A percentile compares a stretch with the other conserved stretches of the same genome.
phyloP scores from a whole-genome alignment of 371 early-diverging fungal species.

The Rhizomucor pusillus region DNA sequence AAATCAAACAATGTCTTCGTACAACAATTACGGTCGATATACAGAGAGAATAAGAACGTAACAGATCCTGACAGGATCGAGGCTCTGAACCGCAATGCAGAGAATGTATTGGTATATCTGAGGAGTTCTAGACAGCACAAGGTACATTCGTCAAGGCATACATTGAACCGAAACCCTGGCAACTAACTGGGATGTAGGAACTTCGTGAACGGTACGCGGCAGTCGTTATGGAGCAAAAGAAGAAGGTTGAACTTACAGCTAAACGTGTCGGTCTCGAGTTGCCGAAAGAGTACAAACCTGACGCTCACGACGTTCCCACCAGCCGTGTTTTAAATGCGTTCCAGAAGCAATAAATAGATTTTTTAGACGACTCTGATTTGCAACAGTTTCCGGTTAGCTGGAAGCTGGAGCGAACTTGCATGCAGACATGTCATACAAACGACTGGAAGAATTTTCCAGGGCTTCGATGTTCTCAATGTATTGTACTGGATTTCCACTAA shows the following conservation, averaged over 20 bases:
- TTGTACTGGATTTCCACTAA: too few relatives aligned
- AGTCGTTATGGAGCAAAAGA: constrained; percentile 47
- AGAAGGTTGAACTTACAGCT: constrained; percentile 44
- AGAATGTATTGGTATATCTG: constrained; percentile 38
- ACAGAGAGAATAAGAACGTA: constrained; percentile 28
- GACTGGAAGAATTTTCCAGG: too few relatives aligned
- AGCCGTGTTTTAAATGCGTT: constrained; percentile 17
- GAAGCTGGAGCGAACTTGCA: too few relatives aligned
- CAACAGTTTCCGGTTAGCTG: too few relatives aligned
- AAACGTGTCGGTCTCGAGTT: constrained; percentile 47
- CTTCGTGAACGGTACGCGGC: constrained; percentile 43
- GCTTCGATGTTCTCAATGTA: too few relatives aligned
- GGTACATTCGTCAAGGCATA: constrained; percentile 9
- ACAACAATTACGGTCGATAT: constrained; percentile 34
- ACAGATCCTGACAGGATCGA: constrained; percentile 30
- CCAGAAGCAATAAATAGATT: constrained; percentile 10
- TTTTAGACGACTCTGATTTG: too few relatives aligned
- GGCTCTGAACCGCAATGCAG: constrained; percentile 38
- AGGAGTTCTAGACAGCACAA: constrained; percentile 44
- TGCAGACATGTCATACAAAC: too few relatives aligned
- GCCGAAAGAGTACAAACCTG: constrained; percentile 39
- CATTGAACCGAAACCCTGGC: too few relatives aligned
- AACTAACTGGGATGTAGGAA: constrained; percentile 14
- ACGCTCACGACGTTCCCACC: constrained; percentile 16
- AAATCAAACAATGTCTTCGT: constrained; percentile 34